phyloP scores from a whole-genome alignment of 2,329 filamentous ascomycete species.

The Waltergamsia citrina region DNA sequence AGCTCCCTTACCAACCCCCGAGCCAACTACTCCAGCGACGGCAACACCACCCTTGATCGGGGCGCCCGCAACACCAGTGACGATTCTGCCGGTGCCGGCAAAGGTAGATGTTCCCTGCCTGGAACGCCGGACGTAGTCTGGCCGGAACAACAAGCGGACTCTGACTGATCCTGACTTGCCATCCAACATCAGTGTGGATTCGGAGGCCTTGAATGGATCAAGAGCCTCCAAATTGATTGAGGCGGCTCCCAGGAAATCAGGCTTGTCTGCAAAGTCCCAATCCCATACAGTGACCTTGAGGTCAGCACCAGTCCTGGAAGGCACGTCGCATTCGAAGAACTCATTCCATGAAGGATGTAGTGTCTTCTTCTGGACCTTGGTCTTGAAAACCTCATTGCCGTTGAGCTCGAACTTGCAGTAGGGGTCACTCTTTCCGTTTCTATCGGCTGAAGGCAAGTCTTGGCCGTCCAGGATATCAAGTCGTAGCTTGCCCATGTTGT shows the following conservation, averaged over 20 bases:
- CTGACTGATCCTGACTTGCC: conserved; percentile 82
- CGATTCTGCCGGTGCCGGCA: conserved; percentile 76
- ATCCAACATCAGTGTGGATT: conserved; percentile 66
- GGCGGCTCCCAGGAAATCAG: conserved; percentile 76
- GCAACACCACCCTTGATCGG: conserved; percentile 89
- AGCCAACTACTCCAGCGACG: conserved; percentile 61
- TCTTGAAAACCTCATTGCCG: conserved; percentile 86
- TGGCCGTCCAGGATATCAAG: conserved; percentile 85
- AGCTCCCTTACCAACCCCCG: conserved; percentile 79
- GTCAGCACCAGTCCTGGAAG: conserved; percentile 75
- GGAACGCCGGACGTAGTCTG: conserved; percentile 78
- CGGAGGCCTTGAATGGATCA: conserved; percentile 76
- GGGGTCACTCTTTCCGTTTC: conserved; percentile 94
- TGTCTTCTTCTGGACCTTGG: conserved; percentile 94
- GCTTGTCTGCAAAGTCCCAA: conserved; percentile 94
- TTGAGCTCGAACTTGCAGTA: conserved; percentile 94
- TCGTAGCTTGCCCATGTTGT: conserved; percentile 92
- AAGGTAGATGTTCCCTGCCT: conserved; percentile 91
- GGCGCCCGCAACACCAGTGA: conserved; percentile 69
- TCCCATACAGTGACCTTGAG: conserved; percentile 82
- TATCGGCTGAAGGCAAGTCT: conserved; percentile 85
- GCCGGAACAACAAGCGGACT: conserved; percentile 82
- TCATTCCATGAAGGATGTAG: conserved; percentile 94
- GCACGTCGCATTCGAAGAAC: conserved; percentile 76
- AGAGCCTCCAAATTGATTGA: conserved; percentile 68